Conservation (phyloP, 192 early-diverging fungal genomes). For the Cladochytrium replicatum region DNA sequence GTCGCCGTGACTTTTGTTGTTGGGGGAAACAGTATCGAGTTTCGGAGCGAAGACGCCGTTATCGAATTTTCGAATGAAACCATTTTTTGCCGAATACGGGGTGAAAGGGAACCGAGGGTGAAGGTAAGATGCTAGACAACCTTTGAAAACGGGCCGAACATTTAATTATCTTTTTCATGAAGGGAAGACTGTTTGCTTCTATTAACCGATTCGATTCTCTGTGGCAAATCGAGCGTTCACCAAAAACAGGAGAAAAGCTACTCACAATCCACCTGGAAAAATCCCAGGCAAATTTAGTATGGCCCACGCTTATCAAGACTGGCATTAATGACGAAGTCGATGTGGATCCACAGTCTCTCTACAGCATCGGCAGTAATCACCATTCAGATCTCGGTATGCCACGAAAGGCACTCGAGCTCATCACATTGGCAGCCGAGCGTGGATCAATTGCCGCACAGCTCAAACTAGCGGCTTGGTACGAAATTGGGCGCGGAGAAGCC, state of each 20-base stretch:
- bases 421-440: conserved; percentile 17
- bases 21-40: too few relatives aligned
- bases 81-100: too few relatives aligned
- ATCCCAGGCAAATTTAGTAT: neutral
- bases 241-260: conserved; percentile 5
- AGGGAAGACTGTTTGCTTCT: conserved; percentile 21
- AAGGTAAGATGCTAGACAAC: too few relatives aligned
- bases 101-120: too few relatives aligned
- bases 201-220: conserved; percentile 11
- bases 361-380: conserved; percentile 12
- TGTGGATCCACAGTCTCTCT: conserved; percentile 31
- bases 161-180: too few relatives aligned
- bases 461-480: conserved; percentile 37
- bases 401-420: conserved; percentile 13
- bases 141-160: too few relatives aligned
- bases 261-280: conserved; percentile 17
- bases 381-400: conserved; percentile 1
- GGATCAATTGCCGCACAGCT: conserved; percentile 29
- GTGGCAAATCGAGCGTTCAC: conserved; percentile 7
- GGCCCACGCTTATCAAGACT: neutral
- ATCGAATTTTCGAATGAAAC: too few relatives aligned
- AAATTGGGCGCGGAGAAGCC: conserved; percentile 26
- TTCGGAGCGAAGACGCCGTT: too few relatives aligned
- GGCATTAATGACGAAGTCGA: conserved; percentile 18
- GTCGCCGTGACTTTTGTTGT: too few relatives aligned